Evolutionary conservation across 1,139 yeast genomes (phyloP).

Genomic region (Zygosaccharomyces pseudobailii): DNA sequence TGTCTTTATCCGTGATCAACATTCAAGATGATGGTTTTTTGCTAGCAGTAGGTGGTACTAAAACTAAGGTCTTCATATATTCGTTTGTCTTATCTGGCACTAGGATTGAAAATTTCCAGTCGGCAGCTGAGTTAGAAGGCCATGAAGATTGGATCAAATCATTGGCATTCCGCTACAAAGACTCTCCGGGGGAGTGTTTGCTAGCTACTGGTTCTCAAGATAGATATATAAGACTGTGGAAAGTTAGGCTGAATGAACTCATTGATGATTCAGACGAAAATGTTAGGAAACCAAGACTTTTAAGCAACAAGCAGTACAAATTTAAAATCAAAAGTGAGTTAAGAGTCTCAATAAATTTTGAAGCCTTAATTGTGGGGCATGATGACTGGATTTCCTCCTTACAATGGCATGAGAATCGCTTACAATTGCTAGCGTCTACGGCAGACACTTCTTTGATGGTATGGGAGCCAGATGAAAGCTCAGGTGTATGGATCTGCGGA

Average conservation of each 20-base stretch:
- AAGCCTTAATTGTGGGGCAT: conserved; percentile 94
- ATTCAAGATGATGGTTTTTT: conserved; percentile 40
- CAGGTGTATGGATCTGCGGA: conserved; percentile 88
- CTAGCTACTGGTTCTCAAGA: conserved; percentile 90
- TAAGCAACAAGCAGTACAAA: conserved; percentile 61
- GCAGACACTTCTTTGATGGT: conserved; percentile 93
- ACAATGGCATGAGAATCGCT: conserved; percentile 67
- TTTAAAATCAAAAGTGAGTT: conserved; percentile 40
- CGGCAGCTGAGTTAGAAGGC: conserved; percentile 61
- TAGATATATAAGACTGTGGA: conserved; percentile 84
- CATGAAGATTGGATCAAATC: conserved; percentile 94
- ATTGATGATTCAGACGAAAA: conserved; percentile 59
- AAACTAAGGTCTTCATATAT: conserved; percentile 51
- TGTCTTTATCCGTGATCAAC: conserved; percentile 52
- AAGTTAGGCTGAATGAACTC: conserved; percentile 52
- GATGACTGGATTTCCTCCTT: conserved; percentile 95
- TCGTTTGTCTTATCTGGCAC: conserved; percentile 37
- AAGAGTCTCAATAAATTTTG: conserved; percentile 63
- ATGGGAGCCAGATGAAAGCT: conserved; percentile 86
- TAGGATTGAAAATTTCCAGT: conserved; percentile 29
- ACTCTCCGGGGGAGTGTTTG: conserved; percentile 46
- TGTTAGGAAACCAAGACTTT: conserved; percentile 45
- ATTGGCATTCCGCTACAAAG: conserved; percentile 51
- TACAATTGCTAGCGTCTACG: conserved; percentile 73
- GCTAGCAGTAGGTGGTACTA: conserved; percentile 83